Percentiles rank a stretch among this genome's conserved stretches.
These are phyloP conservation scores for Volvox carteri DNA, from an alignment of 163 green algal genomes.

Conservation along the genomic window DNA sequence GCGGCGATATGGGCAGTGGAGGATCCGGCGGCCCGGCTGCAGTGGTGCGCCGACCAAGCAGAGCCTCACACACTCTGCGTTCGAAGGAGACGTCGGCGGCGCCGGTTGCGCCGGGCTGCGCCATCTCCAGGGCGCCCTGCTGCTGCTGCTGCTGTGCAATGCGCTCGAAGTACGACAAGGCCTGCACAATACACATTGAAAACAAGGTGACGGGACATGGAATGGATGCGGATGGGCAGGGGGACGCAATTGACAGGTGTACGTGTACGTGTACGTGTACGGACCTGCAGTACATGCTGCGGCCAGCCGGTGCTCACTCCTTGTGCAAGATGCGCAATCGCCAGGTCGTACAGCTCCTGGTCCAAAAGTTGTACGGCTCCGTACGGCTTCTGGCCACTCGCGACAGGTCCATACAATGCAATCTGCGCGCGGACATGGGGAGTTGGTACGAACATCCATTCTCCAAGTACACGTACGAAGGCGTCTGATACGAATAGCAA, in stretches of 20 bases:
- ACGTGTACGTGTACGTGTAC: too few relatives aligned
- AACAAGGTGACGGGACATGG: too few relatives aligned
- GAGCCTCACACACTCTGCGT: conserved; percentile 43
- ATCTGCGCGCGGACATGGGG: conserved; percentile 41
- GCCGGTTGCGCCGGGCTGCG: neutral
- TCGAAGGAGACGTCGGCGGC: conserved; percentile 45
- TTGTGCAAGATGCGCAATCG: conserved; percentile 49
- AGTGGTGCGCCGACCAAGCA: conserved; percentile 31
- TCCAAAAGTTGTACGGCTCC: conserved; percentile 25
- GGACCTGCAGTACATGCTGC: conserved; percentile 54
- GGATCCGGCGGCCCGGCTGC: neutral
- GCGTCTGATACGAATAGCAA: too few relatives aligned
- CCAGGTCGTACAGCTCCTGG: conserved; percentile 58
- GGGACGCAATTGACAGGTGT: too few relatives aligned
- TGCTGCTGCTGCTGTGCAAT: conserved; percentile 28
- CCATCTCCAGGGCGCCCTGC: neutral
- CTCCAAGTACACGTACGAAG: too few relatives aligned
- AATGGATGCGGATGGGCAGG: too few relatives aligned
- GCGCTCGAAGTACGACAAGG: conserved; percentile 43
- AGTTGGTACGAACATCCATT: too few relatives aligned
- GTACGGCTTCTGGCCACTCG: conserved; percentile 34
- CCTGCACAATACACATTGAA: conserved; percentile 3
- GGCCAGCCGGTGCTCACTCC: conserved; percentile 49
- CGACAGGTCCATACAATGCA: conserved; percentile 34
- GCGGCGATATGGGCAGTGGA: neutral